phyloP scores from a whole-genome alignment of 2,329 filamentous ascomycete species.

The Sporothrix pallida region DNA sequence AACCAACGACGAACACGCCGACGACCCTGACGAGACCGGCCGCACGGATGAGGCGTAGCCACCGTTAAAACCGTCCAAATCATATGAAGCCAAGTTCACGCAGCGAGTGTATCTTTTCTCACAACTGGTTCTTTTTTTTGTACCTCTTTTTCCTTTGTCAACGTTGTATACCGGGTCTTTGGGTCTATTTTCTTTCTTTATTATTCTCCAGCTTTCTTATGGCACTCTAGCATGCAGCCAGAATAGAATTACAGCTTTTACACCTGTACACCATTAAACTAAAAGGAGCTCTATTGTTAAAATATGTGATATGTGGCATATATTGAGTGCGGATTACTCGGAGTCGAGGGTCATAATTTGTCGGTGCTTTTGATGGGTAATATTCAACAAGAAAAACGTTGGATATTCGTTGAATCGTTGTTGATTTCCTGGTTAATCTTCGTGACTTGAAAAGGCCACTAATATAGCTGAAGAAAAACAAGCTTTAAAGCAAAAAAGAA shows the following conservation, averaged over 20 bases:
- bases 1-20: not conserved
- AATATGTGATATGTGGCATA: too few relatives aligned
- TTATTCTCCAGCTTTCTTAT: not conserved
- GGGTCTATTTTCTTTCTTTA: not conserved
- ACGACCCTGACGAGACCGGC: not conserved
- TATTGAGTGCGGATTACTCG: too few relatives aligned
- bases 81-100: not conserved
- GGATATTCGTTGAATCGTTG: too few relatives aligned
- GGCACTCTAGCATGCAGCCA: slow-evolving; percentile 1
- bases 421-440: too few relatives aligned
- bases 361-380: too few relatives aligned
- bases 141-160: slow-evolving; percentile 15
- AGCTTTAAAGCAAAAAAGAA: too few relatives aligned
- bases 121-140: not conserved
- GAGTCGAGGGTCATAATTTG: too few relatives aligned
- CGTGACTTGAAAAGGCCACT: too few relatives aligned
- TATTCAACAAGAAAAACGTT: too few relatives aligned
- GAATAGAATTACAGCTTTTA: slow-evolving; percentile 14
- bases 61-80: not conserved
- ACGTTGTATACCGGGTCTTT: slow-evolving; percentile 17
- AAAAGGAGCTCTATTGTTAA: too few relatives aligned
- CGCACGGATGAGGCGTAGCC: not conserved
- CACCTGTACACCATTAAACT: not conserved
- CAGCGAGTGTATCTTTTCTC: too few relatives aligned
- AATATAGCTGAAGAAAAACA: too few relatives aligned